Base-by-base conservation (phyloP, 2,329 filamentous ascomycete species). In the Pseudogymnoascus pannorum region DNA sequence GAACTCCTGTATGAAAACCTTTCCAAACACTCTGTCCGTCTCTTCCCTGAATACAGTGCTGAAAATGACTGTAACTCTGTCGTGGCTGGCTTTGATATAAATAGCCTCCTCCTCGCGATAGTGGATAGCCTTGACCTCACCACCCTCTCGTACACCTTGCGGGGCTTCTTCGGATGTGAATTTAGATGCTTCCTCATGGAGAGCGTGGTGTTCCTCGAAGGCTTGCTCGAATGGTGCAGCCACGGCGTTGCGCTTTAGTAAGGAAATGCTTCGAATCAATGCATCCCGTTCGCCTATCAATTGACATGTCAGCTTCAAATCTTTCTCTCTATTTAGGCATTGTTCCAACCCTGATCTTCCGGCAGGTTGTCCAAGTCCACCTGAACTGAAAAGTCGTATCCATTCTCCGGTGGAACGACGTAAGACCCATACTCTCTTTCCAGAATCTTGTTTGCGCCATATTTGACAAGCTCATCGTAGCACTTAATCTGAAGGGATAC, bases 51-150 rank as follows among this genome's bases (percentile, higher is more conserved):
- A 99, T 59, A 97, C 85, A 42, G 94, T 99, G 77, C 92, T 96
- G 82, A 99, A 99, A 72, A 99, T 99, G 71, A 99, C 92, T 0
- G 95, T 99, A 59, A 99, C 94, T 71, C 94, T 87, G 74, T 99
- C 94, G 78, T 95, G 89, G 75, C 90, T 95, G 64, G 94, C 93
- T 79, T 99, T 97, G 79, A 99, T 88, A 76, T 96, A 99, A 72
- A 99, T 97, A 59, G 94, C 92, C 75, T 99, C 94, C 79, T 97
- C 92, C 72, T 99, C 95, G 61, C 94, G 89, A 78, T 99, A 99
- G 76, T 97, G 93, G 69, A 99, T 96, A 2, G 93, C 87, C 83
- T 95, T 96, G 63, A 97, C 88, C 68, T 94, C 86, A 62, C 93
- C 92, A 58, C 94, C 93, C 76, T 97, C 94, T 67, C 81, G 80